Evolutionary conservation across 352 stramenopile genomes (phyloP).

Genomic region (Hyaloperonospora brassicae): DNA sequence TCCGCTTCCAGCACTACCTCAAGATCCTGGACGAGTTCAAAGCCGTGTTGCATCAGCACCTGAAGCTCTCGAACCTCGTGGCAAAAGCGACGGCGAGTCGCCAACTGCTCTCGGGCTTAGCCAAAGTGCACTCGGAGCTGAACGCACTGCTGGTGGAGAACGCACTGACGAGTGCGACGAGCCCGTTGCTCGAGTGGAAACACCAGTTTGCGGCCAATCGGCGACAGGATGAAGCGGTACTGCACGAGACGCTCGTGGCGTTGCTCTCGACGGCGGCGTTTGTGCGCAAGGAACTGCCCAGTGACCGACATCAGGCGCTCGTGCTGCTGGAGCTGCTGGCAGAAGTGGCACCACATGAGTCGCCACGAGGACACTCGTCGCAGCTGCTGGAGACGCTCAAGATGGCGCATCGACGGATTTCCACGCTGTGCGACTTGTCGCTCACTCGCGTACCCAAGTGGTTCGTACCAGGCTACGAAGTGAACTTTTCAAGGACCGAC

Average conservation of each 20-base stretch:
- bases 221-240: slow-evolving; percentile 45
- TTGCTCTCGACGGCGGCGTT: slow-evolving; percentile 49
- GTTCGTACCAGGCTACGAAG: slow-evolving; percentile 42
- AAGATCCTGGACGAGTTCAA: slow-evolving; percentile 42
- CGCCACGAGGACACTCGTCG: slow-evolving; percentile 35
- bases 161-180: slow-evolving; percentile 22
- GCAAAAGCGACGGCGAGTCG: slow-evolving; percentile 33
- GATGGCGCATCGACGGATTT: slow-evolving; percentile 53
- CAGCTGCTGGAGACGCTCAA: slow-evolving; percentile 54
- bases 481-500: slow-evolving; percentile 40
- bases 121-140: slow-evolving; percentile 34
- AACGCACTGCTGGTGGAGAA: slow-evolving; percentile 28
- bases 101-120: slow-evolving; percentile 32
- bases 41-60: slow-evolving; percentile 31
- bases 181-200: slow-evolving; percentile 37
- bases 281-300: slow-evolving; percentile 43
- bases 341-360: slow-evolving; percentile 30
- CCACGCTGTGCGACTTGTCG: slow-evolving; percentile 38
- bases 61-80: slow-evolving; percentile 34
- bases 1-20: slow-evolving; percentile 32
- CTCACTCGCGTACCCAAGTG: slow-evolving; percentile 48
- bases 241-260: slow-evolving; percentile 48
- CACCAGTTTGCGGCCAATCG: slow-evolving; percentile 39
- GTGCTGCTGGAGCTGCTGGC: slow-evolving; percentile 51
- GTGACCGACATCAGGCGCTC: slow-evolving; percentile 42